Base-by-base conservation (phyloP, 192 early-diverging fungal species). In the Physocladia obscura region DNA sequence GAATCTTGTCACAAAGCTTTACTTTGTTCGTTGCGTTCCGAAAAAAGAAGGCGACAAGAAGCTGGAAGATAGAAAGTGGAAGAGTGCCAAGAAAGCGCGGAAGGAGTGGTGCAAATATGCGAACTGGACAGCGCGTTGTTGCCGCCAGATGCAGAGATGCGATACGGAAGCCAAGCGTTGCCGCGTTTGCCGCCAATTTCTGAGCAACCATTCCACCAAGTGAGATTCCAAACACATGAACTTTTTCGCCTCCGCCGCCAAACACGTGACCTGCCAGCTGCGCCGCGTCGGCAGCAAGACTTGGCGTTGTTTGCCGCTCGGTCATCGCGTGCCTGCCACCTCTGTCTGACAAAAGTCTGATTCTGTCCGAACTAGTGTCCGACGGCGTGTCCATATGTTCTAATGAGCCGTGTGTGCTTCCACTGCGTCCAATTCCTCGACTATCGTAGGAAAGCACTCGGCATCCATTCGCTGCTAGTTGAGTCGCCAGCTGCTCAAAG, bases 161-260 rank as follows among this genome's bases (percentile, higher is more conserved):
- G 22, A 54, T 54, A 5, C 8, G 15, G 6, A 22, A 15, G 24
- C 51, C 24, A n/a, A n/a, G n/a, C n/a, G n/a, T n/a, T 5, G 15
- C 5, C 6, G 15, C 24, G 15, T 5, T n/a, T 5, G 51, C 51
- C 4, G 22, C 8, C 51, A 54, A 22, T 5, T 24, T 8, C 22
- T 54, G 51, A 8, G 51, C 51, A 5, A 54, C 51, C 51, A 54
- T 54, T 54, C 51, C 51, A 26, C 51, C 51, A 15, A 54, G 15
- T 5, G 51, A 54, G 22, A 5, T 5, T 6, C 51, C 51, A 5
- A 54, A 5, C 6, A 54, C 4, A 24, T 22, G 22, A 15, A 54
- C 51, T 54, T 8, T 24, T 54, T 8, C 6, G 22, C 27, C 22
- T n/a, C n/a, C n/a, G n/a, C n/a, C n/a, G 24, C n/a, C 51, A 22